These are phyloP conservation scores for Colletotrichum endophyticum DNA, from an alignment of 2,329 filamentous ascomycete genomes.

Conservation along the genomic window DNA sequence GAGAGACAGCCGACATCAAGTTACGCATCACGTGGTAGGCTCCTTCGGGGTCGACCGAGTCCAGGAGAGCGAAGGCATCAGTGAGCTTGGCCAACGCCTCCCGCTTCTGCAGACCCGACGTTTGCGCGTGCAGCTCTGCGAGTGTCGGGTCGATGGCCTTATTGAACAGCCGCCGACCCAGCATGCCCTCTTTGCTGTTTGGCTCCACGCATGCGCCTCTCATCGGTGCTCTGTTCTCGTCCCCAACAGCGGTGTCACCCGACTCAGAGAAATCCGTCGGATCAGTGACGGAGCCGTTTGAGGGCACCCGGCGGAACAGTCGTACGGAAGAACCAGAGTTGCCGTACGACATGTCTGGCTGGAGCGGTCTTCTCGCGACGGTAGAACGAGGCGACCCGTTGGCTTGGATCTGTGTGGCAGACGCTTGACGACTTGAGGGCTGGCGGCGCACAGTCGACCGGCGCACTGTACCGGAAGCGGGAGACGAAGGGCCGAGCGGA, in stretches of 20 bases:
- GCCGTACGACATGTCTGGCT: conserved; percentile 90
- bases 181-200: conserved; percentile 78
- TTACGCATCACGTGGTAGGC: conserved; percentile 83
- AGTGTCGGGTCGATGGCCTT: conserved; percentile 84
- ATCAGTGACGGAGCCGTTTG: conserved; percentile 63
- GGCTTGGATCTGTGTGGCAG: conserved; percentile 39
- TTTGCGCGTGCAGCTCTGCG: conserved; percentile 87
- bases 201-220: conserved; percentile 54
- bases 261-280: conserved; percentile 39
- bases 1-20: conserved; percentile 75
- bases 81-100: conserved; percentile 84
- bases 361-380: conserved; percentile 75
- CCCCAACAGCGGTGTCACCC: conserved; percentile 48
- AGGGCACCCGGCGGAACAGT: conserved; percentile 85
- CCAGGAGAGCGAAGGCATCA: conserved; percentile 83
- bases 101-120: conserved; percentile 67
- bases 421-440: conserved; percentile 52
- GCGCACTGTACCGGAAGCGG: conserved; percentile 60
- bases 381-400: conserved; percentile 49
- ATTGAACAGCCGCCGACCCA: conserved; percentile 82
- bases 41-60: conserved; percentile 88
- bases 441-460: conserved; percentile 61
- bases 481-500: conserved; percentile 61
- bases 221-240: conserved; percentile 69
- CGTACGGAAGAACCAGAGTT: conserved; percentile 92